phyloP scores from a whole-genome alignment of 805 yeast species.

The Zygoascus bituminiphila region DNA sequence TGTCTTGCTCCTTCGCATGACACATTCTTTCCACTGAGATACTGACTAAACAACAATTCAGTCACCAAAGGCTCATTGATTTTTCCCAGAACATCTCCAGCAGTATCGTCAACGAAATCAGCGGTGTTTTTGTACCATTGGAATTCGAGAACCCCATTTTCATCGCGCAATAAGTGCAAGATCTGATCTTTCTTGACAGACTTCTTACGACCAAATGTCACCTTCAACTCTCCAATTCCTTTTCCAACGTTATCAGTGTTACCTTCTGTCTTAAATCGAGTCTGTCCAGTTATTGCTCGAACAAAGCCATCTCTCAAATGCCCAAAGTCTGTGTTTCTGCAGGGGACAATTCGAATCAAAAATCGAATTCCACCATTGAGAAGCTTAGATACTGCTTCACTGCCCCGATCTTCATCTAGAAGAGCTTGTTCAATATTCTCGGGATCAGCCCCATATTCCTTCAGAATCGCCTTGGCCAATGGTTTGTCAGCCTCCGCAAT shows the following conservation, averaged over 20 bases:
- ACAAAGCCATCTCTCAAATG: conserved; percentile 86
- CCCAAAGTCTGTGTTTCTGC: conserved; percentile 82
- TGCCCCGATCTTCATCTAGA: conserved; percentile 44
- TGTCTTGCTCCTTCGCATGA: conserved; percentile 48
- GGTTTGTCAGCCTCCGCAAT: conserved; percentile 49
- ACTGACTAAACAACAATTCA: conserved; percentile 63
- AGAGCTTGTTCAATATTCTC: conserved; percentile 15
- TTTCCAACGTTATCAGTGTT: conserved; percentile 39
- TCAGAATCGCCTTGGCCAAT: conserved; percentile 19
- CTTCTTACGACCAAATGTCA: conserved; percentile 54
- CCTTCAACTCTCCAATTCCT: conserved; percentile 63
- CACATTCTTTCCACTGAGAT: conserved; percentile 62
- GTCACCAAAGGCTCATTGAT: conserved; percentile 56
- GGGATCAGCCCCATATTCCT: conserved; percentile 4
- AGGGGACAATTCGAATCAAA: conserved; percentile 70
- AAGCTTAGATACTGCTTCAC: conserved; percentile 41
- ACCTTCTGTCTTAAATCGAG: conserved; percentile 40
- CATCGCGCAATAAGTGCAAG: conserved; percentile 47
- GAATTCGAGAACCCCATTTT: conserved; percentile 39
- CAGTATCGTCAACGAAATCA: conserved; percentile 28
- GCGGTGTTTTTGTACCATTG: conserved; percentile 31
- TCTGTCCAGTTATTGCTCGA: conserved; percentile 65
- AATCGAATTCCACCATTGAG: neutral
- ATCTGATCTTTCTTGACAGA: conserved; percentile 70
- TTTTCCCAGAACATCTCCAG: conserved; percentile 41